Evolutionary conservation across 2,329 filamentous ascomycete genomes (phyloP).

Genomic region (Fusarium phyllophilum): DNA sequence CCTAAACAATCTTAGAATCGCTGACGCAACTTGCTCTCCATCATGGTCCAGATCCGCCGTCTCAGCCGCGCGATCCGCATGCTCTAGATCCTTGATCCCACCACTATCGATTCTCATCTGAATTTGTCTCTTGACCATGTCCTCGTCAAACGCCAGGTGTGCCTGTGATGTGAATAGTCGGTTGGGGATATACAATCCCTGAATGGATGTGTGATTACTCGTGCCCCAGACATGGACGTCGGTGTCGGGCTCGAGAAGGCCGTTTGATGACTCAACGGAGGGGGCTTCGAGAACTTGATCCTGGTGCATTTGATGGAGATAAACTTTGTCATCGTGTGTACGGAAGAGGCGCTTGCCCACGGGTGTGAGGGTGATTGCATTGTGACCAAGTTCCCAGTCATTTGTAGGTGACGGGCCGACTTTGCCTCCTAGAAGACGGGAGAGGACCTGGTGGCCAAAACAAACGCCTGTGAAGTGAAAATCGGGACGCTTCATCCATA

Average conservation of each 20-base stretch:
- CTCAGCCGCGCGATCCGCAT: conserved; percentile 69
- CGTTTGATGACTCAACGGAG: conserved; percentile 55
- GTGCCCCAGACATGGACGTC: conserved; percentile 68
- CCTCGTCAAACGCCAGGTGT: conserved; percentile 78
- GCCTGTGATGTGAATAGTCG: conserved; percentile 79
- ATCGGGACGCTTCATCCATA: conserved; percentile 62
- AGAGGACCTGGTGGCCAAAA: conserved; percentile 84
- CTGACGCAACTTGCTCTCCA: conserved; percentile 71
- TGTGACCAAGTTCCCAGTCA: conserved; percentile 78
- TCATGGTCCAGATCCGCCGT: conserved; percentile 74
- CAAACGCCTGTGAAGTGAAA: conserved; percentile 77
- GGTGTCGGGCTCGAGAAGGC: conserved; percentile 51
- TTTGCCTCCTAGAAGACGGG: conserved; percentile 73
- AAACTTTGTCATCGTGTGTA: conserved; percentile 58
- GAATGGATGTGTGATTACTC: conserved; percentile 73
- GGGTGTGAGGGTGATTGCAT: conserved; percentile 69
- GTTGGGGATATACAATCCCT: conserved; percentile 76
- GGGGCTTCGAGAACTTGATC: conserved; percentile 76
- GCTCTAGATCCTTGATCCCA: conserved; percentile 71
- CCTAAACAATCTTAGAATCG: conserved; percentile 70
- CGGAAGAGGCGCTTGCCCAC: conserved; percentile 76
- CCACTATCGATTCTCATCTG: conserved; percentile 65
- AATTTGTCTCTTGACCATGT: conserved; percentile 74
- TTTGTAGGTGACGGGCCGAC: conserved; percentile 72
- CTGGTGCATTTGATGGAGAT: conserved; percentile 82